Percentiles rank a stretch among this genome's conserved stretches.
These are phyloP conservation scores for Monosporascus sp. DNA, from an alignment of 2,329 filamentous ascomycete genomes.

Conservation along the genomic window DNA sequence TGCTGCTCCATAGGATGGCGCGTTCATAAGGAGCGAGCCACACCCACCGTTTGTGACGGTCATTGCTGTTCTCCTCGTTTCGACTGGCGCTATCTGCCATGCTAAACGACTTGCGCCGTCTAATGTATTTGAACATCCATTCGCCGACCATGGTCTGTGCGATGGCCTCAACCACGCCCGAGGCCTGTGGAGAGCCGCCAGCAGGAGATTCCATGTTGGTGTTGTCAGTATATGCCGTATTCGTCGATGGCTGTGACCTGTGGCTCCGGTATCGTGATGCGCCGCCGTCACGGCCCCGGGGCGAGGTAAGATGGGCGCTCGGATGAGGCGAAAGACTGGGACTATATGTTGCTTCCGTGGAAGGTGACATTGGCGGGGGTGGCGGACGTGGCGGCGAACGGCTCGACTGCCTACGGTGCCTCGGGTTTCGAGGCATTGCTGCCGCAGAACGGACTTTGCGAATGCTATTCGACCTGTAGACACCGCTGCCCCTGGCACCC, in stretches of 20 bases:
- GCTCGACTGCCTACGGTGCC: conserved; percentile 46
- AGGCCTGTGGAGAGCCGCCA: conserved; percentile 58
- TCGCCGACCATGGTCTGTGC: conserved; percentile 98
- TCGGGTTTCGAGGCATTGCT: conserved; percentile 56
- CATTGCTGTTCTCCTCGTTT: conserved; percentile 66
- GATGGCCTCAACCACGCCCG: conserved; percentile 89
- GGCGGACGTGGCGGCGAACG: conserved; percentile 47
- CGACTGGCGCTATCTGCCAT: conserved; percentile 61
- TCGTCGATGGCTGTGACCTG: conserved; percentile 55
- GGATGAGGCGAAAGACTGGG: conserved; percentile 69
- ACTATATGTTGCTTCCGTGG: conserved; percentile 63
- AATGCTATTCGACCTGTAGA: conserved; percentile 56
- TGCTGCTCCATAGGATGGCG: conserved; percentile 96
- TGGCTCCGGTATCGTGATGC: conserved; percentile 39
- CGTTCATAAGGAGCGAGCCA: conserved; percentile 97
- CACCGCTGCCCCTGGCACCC: conserved; percentile 37
- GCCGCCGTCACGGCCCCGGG: conserved; percentile 40
- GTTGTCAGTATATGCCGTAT: conserved; percentile 44
- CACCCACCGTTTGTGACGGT: conserved; percentile 94
- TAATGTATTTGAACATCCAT: conserved; percentile 91
- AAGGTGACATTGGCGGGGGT: conserved; percentile 59
- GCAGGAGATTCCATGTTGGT: conserved; percentile 47
- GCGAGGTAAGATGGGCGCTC: conserved; percentile 64
- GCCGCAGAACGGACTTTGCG: conserved; percentile 84
- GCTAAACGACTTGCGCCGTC: conserved; percentile 85